Percentiles rank a stretch among this genome's conserved stretches.
Conservation (phyloP, 139 green algal genomes). For the Nannochloris sp. region DNA sequence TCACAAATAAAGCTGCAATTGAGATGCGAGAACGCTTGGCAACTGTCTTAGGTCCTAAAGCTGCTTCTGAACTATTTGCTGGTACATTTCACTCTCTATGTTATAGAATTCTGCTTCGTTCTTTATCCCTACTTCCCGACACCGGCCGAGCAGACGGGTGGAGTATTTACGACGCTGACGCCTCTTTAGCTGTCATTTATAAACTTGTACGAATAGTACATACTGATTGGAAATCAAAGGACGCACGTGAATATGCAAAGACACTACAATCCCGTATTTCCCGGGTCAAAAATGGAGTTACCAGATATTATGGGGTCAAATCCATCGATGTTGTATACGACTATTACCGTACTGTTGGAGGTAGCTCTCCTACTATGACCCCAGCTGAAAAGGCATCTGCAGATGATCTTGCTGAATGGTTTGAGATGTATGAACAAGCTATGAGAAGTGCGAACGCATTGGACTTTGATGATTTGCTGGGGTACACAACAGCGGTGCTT, state of each 20-base stretch:
- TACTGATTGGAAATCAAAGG: neutral
- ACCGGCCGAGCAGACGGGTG: slow-evolving; percentile 4
- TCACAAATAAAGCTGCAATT: slow-evolving; percentile 66
- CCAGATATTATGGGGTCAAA: slow-evolving; percentile 18
- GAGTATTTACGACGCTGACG: slow-evolving; percentile 33
- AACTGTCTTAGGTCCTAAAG: slow-evolving; percentile 15
- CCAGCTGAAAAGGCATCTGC: neutral
- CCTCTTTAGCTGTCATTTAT: slow-evolving; percentile 20
- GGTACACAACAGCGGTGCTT: slow-evolving; percentile 20
- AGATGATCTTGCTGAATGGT: slow-evolving; percentile 1
- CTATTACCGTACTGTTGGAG: neutral
- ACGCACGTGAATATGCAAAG: neutral
- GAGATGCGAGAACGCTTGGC: slow-evolving; percentile 50
- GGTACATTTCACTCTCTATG: slow-evolving; percentile 66
- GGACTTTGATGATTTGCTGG: slow-evolving; percentile 44
- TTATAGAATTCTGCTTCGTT: slow-evolving; percentile 19
- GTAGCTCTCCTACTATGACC: neutral
- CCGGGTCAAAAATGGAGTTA: slow-evolving; percentile 22
- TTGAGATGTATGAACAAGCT: slow-evolving; percentile 2
- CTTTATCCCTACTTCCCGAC: neutral
- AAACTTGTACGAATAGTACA: slow-evolving; percentile 13
- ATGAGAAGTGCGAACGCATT: slow-evolving; percentile 8
- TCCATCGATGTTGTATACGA: neutral
- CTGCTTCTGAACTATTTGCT: slow-evolving; percentile 6
- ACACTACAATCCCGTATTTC: slow-evolving; percentile 8